A percentile compares a stretch with the other conserved stretches of the same genome.
Conservation (phyloP, 805 yeast genomes). For the Pichia heedii region DNA sequence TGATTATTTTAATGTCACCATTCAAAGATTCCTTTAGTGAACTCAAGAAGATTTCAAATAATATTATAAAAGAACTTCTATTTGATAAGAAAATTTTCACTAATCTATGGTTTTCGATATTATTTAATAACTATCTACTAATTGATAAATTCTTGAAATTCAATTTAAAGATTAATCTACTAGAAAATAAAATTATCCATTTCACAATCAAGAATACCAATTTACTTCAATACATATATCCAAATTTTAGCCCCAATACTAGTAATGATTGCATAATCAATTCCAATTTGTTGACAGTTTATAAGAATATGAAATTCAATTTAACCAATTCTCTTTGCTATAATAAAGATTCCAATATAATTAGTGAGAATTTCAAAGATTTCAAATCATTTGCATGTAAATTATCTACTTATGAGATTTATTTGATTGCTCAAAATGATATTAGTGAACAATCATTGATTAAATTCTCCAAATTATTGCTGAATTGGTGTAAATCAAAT, state of each 20-base stretch:
- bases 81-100: conserved; percentile 23
- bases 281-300: conserved; percentile 22
- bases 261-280: conserved; percentile 8
- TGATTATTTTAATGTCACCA: conserved; percentile 46
- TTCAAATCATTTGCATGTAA: not conserved
- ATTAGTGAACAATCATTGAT: no score
- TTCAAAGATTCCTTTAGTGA: conserved; percentile 74
- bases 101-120: conserved; percentile 10
- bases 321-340: no score
- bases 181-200: conserved; percentile 30
- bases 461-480: not conserved
- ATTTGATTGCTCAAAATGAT: no score
- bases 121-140: conserved; percentile 5
- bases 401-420: not conserved
- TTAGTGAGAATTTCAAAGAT: not conserved
- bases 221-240: conserved; percentile 46
- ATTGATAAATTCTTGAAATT: conserved; percentile 28
- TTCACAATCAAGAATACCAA: conserved; percentile 69
- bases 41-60: conserved; percentile 51
- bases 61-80: conserved; percentile 37
- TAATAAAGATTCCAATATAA: conserved; percentile 16
- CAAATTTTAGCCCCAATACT: conserved; percentile 16
- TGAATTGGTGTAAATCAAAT: not conserved
- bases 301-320: conserved; percentile 15
- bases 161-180: conserved; percentile 37